A percentile compares a stretch with the other conserved stretches of the same genome.
Evolutionary conservation across 345 rosid genomes (phyloP).

Genomic region (Barbarea vulgaris): DNA sequence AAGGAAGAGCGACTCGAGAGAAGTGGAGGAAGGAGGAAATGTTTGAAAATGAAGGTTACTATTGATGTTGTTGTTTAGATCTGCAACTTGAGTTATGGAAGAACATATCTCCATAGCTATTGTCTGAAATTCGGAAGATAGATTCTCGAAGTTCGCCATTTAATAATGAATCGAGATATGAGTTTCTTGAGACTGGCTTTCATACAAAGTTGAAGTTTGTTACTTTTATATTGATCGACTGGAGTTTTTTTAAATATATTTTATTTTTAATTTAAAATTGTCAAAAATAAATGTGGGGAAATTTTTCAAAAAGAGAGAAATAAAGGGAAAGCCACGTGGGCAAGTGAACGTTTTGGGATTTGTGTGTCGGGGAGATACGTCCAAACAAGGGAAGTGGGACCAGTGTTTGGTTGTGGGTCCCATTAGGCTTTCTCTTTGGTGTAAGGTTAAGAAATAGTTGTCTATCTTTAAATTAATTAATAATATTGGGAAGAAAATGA

Average conservation of each 20-base stretch:
- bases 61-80: slow-evolving; percentile 38
- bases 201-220: slow-evolving; percentile 25
- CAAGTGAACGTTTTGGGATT: slow-evolving; percentile 38
- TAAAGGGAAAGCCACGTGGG: slow-evolving; percentile 39
- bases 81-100: slow-evolving; percentile 43
- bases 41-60: slow-evolving; percentile 38
- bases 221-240: slow-evolving; percentile 28
- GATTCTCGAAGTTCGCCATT: slow-evolving; percentile 40
- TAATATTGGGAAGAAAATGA: slow-evolving; percentile 8
- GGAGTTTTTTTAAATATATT: not conserved
- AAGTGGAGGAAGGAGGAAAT: slow-evolving; percentile 42
- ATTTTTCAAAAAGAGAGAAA: not conserved
- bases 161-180: not conserved
- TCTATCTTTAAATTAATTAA: slow-evolving; percentile 12
- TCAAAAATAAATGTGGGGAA: slow-evolving; percentile 8
- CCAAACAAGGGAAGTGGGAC: slow-evolving; percentile 35
- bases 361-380: slow-evolving; percentile 38
- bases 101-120: slow-evolving; percentile 37
- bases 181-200: slow-evolving; percentile 20
- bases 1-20: slow-evolving; percentile 45
- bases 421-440: slow-evolving; percentile 5
- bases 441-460: slow-evolving; percentile 29
- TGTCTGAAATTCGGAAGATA: slow-evolving; percentile 32
- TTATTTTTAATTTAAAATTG: not conserved
- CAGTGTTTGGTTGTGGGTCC: slow-evolving; percentile 33